These are phyloP conservation scores for Haematococcus lacustris DNA, from an alignment of 139 green algal genomes.

Conservation along the genomic window DNA sequence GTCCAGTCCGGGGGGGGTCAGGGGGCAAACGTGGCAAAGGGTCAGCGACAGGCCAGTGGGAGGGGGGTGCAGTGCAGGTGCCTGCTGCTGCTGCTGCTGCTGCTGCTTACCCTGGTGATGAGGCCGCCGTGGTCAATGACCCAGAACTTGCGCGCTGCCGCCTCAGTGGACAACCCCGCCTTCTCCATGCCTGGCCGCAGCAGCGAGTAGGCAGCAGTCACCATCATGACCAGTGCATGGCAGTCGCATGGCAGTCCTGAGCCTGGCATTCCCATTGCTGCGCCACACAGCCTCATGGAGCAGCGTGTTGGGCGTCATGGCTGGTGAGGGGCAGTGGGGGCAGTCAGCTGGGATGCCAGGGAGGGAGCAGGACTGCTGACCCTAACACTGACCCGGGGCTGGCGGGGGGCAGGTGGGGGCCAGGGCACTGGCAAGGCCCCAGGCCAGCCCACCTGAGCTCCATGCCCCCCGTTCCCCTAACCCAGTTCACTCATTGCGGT, in stretches of 20 bases:
- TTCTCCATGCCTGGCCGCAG: constrained; percentile 53
- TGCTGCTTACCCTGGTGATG: constrained; percentile 20
- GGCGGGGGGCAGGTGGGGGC: too few relatives aligned
- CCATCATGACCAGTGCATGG: neutral
- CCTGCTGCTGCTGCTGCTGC: neutral
- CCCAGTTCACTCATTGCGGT: neutral
- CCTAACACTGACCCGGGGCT: too few relatives aligned
- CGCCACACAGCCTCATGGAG: neutral
- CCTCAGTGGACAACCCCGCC: constrained; percentile 34
- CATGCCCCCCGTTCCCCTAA: neutral
- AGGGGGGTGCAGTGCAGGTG: too few relatives aligned
- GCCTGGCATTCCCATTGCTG: too few relatives aligned
- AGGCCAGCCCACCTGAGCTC: neutral
- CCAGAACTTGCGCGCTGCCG: constrained; percentile 57
- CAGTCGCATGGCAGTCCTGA: too few relatives aligned
- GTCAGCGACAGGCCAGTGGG: too few relatives aligned
- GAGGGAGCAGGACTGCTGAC: too few relatives aligned
- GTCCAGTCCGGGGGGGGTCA: too few relatives aligned
- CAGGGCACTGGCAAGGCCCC: neutral
- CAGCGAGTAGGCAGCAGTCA: neutral
- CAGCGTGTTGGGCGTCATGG: neutral
- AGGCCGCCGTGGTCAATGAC: constrained; percentile 48
- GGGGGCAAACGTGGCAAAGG: too few relatives aligned
- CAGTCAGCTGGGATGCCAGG: neutral
- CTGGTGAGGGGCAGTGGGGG: neutral